A percentile compares a stretch with the other conserved stretches of the same genome.
phyloP scores from a whole-genome alignment of 2,329 filamentous ascomycete species.

The Sclerotinia glacialis region DNA sequence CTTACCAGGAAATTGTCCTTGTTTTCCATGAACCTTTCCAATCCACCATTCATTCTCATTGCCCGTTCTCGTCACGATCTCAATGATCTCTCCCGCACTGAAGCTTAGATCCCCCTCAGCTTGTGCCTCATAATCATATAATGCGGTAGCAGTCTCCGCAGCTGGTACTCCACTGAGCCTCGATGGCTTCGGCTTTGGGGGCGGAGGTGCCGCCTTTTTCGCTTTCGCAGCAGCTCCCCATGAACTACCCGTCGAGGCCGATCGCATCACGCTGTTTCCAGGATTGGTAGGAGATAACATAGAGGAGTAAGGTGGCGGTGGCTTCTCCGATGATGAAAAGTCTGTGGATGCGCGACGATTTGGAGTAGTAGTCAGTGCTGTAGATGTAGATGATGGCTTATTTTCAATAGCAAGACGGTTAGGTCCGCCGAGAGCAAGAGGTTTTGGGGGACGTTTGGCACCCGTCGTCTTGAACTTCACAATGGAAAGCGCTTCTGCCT shows the following conservation, averaged over 20 bases:
- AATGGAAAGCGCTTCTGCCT: slow-evolving; percentile 79
- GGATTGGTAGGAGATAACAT: slow-evolving; percentile 30
- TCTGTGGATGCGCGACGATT: slow-evolving; percentile 41
- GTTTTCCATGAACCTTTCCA: slow-evolving; percentile 72
- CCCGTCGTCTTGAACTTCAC: slow-evolving; percentile 90
- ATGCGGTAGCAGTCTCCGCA: slow-evolving; percentile 77
- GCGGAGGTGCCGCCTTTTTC: slow-evolving; percentile 63
- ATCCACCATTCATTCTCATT: slow-evolving; percentile 99
- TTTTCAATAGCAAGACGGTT: slow-evolving; percentile 29
- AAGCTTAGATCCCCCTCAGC: slow-evolving; percentile 94
- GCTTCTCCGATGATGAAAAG: slow-evolving; percentile 50
- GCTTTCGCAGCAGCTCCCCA: slow-evolving; percentile 60
- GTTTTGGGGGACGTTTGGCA: slow-evolving; percentile 48
- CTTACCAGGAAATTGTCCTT: slow-evolving; percentile 93
- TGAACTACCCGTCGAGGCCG: slow-evolving; percentile 44
- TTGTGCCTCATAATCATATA: slow-evolving; percentile 96
- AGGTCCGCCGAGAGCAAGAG: slow-evolving; percentile 28
- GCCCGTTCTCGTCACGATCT: slow-evolving; percentile 76
- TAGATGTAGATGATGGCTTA: slow-evolving; percentile 26
- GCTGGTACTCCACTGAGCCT: slow-evolving; percentile 63
- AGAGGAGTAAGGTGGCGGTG: slow-evolving; percentile 68
- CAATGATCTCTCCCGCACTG: slow-evolving; percentile 81
- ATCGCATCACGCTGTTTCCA: slow-evolving; percentile 40
- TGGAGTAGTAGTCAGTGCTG: slow-evolving; percentile 37
- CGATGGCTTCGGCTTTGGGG: slow-evolving; percentile 78